These are phyloP conservation scores for Prunus fruticosa DNA, from an alignment of 306 rosid genomes.

Conservation along the genomic window DNA sequence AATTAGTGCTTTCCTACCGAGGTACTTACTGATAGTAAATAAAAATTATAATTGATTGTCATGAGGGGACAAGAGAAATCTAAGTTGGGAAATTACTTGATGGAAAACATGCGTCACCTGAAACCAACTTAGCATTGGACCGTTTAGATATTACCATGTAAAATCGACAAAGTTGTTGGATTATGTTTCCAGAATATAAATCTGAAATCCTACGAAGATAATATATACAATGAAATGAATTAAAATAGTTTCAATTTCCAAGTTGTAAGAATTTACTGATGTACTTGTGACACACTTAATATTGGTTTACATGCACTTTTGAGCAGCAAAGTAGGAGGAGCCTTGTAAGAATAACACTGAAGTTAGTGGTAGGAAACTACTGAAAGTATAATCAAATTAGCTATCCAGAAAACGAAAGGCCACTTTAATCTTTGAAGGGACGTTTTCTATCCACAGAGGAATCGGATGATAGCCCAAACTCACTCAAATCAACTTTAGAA, in stretches of 20 bases:
- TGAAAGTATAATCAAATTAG: neutral
- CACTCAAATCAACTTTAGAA: too few species aligned
- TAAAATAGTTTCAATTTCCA: too few species aligned
- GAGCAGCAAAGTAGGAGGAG: neutral
- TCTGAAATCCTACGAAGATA: neutral
- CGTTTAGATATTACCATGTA: neutral
- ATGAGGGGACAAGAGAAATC: neutral
- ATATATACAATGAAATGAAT: neutral
- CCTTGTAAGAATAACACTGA: neutral
- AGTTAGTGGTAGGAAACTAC: neutral
- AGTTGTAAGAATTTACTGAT: too few species aligned
- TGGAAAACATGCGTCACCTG: neutral
- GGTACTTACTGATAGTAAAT: too few species aligned
- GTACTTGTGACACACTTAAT: too few species aligned
- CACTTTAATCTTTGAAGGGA: slow-evolving; percentile 1
- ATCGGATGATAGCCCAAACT: too few species aligned
- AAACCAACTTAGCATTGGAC: neutral
- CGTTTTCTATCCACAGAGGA: neutral
- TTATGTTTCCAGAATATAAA: neutral
- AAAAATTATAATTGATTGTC: neutral
- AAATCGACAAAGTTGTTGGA: neutral
- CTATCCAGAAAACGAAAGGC: slow-evolving; percentile 11
- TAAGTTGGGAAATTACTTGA: too few species aligned
- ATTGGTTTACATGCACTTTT: neutral
- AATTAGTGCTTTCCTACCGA: neutral